Percentiles rank a stretch among this genome's conserved stretches.
Evolutionary conservation across 768 basidiomycete species (phyloP).

Genomic region (Pholiota molesta): DNA sequence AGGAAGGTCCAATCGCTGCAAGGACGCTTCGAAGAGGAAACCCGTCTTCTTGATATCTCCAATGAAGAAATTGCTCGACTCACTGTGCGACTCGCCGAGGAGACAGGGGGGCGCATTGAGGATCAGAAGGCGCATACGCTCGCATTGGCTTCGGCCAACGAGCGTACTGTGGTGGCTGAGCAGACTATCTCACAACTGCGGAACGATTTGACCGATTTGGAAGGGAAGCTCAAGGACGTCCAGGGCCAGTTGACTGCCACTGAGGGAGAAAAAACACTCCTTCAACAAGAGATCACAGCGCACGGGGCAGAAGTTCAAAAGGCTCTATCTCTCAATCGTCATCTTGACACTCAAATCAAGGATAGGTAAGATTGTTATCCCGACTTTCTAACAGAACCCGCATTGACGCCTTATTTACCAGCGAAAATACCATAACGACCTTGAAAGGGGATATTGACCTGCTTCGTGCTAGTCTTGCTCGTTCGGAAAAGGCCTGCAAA

Average conservation of each 20-base stretch:
- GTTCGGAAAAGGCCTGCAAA: constrained; percentile 59
- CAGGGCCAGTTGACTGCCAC: constrained; percentile 36
- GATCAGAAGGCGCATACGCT: constrained; percentile 35
- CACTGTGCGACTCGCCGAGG: constrained; percentile 39
- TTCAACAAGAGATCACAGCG: constrained; percentile 59
- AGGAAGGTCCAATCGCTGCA: constrained; percentile 37
- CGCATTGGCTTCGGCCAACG: constrained; percentile 32
- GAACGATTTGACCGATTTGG: constrained; percentile 36
- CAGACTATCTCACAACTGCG: constrained; percentile 37
- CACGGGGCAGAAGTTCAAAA: constrained; percentile 71
- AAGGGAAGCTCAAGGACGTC: constrained; percentile 44
- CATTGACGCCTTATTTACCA: constrained; percentile 26
- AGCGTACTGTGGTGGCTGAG: constrained; percentile 32
- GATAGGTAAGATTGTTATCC: constrained; percentile 50
- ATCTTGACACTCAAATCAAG: constrained; percentile 63
- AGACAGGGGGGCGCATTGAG: constrained; percentile 34
- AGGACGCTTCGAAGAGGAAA: constrained; percentile 36
- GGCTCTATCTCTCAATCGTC: constrained; percentile 58
- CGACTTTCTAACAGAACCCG: constrained; percentile 3
- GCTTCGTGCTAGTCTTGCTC: constrained; percentile 46
- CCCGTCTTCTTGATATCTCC: constrained; percentile 38
- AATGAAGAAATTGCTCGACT: constrained; percentile 42
- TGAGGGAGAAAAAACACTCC: constrained; percentile 51
- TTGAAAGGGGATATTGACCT: constrained; percentile 45
- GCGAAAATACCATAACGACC: constrained; percentile 47